phyloP scores from a whole-genome alignment of 2,329 filamentous ascomycete genomes.

The Ophiognomonia clavigignenti-juglandacearum region DNA sequence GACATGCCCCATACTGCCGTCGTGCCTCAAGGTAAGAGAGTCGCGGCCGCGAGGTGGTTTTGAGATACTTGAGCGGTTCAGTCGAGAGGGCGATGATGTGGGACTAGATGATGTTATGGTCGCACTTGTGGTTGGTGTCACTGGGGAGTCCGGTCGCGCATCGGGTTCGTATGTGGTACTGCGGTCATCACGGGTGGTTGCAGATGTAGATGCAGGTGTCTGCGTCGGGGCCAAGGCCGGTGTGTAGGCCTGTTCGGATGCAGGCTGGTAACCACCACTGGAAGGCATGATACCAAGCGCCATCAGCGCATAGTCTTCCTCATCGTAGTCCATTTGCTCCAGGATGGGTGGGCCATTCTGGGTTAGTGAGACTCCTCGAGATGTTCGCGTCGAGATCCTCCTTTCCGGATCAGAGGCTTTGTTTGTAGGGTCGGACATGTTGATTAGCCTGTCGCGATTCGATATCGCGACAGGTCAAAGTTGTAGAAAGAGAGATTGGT shows the following conservation, averaged over 20 bases:
- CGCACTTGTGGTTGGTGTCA: neutral
- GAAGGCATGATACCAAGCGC: constrained; percentile 13
- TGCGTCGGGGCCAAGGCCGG: neutral
- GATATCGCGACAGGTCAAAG: neutral
- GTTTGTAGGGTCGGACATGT: constrained; percentile 7
- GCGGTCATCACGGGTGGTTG: neutral
- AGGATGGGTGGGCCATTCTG: constrained; percentile 1
- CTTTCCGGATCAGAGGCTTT: constrained; percentile 15
- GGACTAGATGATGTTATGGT: neutral
- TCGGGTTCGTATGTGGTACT: neutral
- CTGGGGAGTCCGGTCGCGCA: neutral
- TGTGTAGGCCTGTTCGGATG: neutral
- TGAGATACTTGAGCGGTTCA: constrained; percentile 49
- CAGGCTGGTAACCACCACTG: constrained; percentile 14
- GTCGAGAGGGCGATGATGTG: neutral
- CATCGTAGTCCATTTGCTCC: constrained; percentile 7
- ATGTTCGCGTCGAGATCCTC: constrained; percentile 14
- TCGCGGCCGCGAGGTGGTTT: constrained; percentile 48
- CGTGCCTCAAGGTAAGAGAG: constrained; percentile 47
- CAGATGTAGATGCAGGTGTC: neutral
- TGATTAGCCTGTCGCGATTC: constrained; percentile 1
- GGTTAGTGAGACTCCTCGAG: constrained; percentile 8
- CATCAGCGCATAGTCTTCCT: constrained; percentile 14
- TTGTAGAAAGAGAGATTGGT: neutral
- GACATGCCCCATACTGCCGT: constrained; percentile 36